phyloP scores from a whole-genome alignment of 371 early-diverging fungal species.

The Dentiscutata heterogama region DNA sequence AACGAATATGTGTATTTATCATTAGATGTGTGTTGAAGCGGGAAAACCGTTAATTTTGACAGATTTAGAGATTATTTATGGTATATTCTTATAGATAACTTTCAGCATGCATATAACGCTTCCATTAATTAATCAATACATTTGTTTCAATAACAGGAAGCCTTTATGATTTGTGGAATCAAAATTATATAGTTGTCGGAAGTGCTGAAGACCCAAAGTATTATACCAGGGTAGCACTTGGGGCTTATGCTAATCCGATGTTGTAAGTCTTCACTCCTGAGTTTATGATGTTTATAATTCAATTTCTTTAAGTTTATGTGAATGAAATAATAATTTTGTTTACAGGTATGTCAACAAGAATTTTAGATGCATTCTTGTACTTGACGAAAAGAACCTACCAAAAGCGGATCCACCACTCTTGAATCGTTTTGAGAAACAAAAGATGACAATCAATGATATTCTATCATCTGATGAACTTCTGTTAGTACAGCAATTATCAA shows the following conservation, averaged over 20 bases:
- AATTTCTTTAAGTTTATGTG: no score
- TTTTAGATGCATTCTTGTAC: conserved; percentile 45
- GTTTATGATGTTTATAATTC: no score
- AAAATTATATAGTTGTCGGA: conserved; percentile 43
- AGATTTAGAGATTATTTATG: conserved; percentile 47
- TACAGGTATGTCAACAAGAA: conserved; percentile 25
- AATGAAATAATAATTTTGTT: not conserved
- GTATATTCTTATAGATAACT: not conserved
- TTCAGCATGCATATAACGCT: not conserved
- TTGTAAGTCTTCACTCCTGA: not conserved
- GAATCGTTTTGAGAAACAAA: conserved; percentile 45
- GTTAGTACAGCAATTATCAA: no score
- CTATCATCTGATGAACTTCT: no score
- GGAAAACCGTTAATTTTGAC: conserved; percentile 22
- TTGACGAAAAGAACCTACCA: conserved; percentile 44
- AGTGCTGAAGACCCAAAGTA: conserved; percentile 40
- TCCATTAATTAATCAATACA: not conserved
- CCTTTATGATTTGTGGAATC: conserved; percentile 12
- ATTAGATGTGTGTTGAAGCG: conserved; percentile 47
- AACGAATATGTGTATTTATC: not conserved
- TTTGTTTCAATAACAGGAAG: conserved; percentile 26
- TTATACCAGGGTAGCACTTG: conserved; percentile 44
- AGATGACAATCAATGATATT: conserved; percentile 18
- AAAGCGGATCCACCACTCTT: conserved; percentile 43
- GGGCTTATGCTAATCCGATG: conserved; percentile 41